These are phyloP conservation scores for sweet orange (Citrus sinensis) DNA, from an alignment of 345 rosid species.

Conservation along the genomic window DVS_A1.0 CM039161.1:5354001-5354500, in stretches of 20 bases:
- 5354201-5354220: conserved; percentile 14
- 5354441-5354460: conserved; percentile 78
- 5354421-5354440: conserved; percentile 82
- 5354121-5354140: too few relatives aligned
- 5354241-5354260: conserved; percentile 74
- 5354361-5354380: conserved; percentile 88
- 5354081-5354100: too few relatives aligned
- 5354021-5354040: too few relatives aligned
- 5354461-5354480: neutral
- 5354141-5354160: neutral
- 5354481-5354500: neutral
- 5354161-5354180: too few relatives aligned
- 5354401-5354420: conserved; percentile 92
- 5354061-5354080: too few relatives aligned
- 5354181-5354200: conserved; percentile 3
- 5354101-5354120: too few relatives aligned
- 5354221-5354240: conserved; percentile 79
- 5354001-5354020: too few relatives aligned
- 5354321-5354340: conserved; percentile 49
- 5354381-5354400: conserved; percentile 99
- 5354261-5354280: conserved; percentile 46
- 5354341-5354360: conserved; percentile 73
- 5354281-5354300: conserved; percentile 55
- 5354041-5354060: too few relatives aligned
- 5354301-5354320: conserved; percentile 75